Evolutionary conservation across 1,284 basidiomycete species (phyloP).

Genomic region (Apiotrichum montevideense): DNA sequence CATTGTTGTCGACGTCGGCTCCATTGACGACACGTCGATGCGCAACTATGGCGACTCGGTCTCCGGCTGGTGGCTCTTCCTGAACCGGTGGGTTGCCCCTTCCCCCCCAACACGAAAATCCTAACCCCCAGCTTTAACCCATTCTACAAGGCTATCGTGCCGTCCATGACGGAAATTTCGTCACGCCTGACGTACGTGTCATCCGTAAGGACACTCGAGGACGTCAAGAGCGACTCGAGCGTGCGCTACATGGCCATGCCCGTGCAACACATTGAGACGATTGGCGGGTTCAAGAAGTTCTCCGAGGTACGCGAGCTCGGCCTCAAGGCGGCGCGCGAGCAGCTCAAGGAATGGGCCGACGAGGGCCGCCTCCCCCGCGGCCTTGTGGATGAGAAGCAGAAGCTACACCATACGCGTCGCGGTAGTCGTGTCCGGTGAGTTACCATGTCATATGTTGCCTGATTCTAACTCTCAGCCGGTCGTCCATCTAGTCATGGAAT

Average conservation of each 20-base stretch:
- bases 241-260: conserved; percentile 95
- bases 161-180: conserved; percentile 94
- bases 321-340: conserved; percentile 65
- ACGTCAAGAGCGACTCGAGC: conserved; percentile 79
- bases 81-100: conserved; percentile 64
- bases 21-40: conserved; percentile 92
- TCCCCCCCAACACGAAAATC: too few species aligned
- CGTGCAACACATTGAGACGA: conserved; percentile 56
- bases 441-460: conserved; percentile 5
- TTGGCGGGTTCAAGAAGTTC: conserved; percentile 46
- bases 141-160: conserved; percentile 73
- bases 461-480: conserved; percentile 2
- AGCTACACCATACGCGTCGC: conserved; percentile 24
- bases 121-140: conserved; percentile 55
- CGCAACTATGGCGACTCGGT: conserved; percentile 91
- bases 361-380: conserved; percentile 72
- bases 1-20: conserved; percentile 91
- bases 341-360: conserved; percentile 71
- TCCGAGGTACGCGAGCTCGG: conserved; percentile 68
- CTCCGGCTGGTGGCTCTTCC: conserved; percentile 92
- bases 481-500: conserved; percentile 7
- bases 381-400: conserved; percentile 51
- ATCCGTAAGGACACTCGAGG: conserved; percentile 88
- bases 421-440: conserved; percentile 32
- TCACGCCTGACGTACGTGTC: conserved; percentile 93